phyloP scores from a whole-genome alignment of 768 basidiomycete species.

The Termitomyces sp. region DNA sequence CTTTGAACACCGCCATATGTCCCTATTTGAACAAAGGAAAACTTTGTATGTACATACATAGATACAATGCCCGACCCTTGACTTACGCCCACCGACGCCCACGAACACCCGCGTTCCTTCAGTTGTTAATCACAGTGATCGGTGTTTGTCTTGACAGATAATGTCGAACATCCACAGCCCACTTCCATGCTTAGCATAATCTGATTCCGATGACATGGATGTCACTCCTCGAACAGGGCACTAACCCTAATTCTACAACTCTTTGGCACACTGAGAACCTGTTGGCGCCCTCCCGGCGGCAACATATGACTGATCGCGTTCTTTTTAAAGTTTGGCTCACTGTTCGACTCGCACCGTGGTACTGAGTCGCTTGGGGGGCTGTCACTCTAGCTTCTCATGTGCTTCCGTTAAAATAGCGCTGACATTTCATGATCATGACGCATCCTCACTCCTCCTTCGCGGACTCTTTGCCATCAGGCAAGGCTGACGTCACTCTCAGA shows the following conservation, averaged over 20 bases:
- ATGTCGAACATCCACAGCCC: slow-evolving; percentile 2
- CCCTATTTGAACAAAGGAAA: not conserved
- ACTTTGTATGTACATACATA: too few species aligned
- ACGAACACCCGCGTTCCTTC: not conserved
- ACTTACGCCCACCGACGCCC: not conserved
- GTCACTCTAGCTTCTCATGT: not conserved
- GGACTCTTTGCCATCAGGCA: not conserved
- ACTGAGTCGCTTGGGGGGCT: not conserved
- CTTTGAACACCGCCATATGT: not conserved
- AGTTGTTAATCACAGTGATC: not conserved
- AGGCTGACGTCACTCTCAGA: not conserved
- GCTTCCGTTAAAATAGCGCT: not conserved
- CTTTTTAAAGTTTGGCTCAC: slow-evolving; percentile 3
- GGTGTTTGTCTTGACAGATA: slow-evolving; percentile 4
- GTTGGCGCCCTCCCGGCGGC: not conserved
- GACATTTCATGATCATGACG: not conserved
- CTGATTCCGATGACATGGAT: slow-evolving; percentile 5
- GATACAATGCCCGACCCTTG: not conserved
- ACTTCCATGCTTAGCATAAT: not conserved
- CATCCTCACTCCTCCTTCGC: not conserved
- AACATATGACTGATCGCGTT: not conserved
- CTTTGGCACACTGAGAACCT: slow-evolving; percentile 5
- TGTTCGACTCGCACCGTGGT: not conserved
- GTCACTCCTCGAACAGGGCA: slow-evolving; percentile 1
- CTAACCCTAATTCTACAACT: slow-evolving; percentile 4